Base-by-base conservation (phyloP, 2,329 filamentous ascomycete genomes). In the Scolecobasidium constrictum region DNA sequence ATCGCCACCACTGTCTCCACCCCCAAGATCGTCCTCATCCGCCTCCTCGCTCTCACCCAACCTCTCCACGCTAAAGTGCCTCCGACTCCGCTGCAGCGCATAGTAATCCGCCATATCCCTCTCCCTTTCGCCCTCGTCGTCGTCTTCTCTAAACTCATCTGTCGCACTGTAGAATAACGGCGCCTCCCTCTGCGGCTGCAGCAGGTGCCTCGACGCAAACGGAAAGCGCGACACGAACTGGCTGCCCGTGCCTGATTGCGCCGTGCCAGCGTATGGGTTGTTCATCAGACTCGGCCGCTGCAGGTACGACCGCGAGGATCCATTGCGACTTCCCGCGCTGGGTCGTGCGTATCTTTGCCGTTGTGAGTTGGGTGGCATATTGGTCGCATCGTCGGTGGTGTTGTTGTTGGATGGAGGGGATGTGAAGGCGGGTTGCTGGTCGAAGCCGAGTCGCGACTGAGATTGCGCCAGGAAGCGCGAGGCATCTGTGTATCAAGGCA, bases 381-480 rank as follows among this genome's bases (percentile, higher is more conserved):
- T 26, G 9, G 37, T 39, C 12, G 15, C 11, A 18, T 22, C 20
- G 11, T 35, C 19, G 42, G 18, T 44, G 15, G 16, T 45, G 39
- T 16, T 44, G 16, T 6, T 44, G 43, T 16, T 22, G 26, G n/a
- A 28, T 13, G 26, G 77, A 47, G 51, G n/a, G n/a, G n/a, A n/a
- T 53, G 28, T 55, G 50, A 42, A 40, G 46, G 11, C 34, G 9
- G 58, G 50, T 50, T 56, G 58, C 51, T 66, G 75, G 64, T 59
- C 82, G 76, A 65, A 87, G 52, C 83, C 86, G 55, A 96, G 71
- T 49, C 86, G 82, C 48, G 88, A 94, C 70, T 94, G 88, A 52
- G 88, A 95, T 75, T 96, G 92, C 48, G 88, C 86, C 55, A 98
- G 78, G 62, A 98, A 98, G 53, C 82, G 83, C 52, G 90, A 96